phyloP scores from a whole-genome alignment of 2,329 filamentous ascomycete genomes.

The Elsinoe fawcettii region DNA sequence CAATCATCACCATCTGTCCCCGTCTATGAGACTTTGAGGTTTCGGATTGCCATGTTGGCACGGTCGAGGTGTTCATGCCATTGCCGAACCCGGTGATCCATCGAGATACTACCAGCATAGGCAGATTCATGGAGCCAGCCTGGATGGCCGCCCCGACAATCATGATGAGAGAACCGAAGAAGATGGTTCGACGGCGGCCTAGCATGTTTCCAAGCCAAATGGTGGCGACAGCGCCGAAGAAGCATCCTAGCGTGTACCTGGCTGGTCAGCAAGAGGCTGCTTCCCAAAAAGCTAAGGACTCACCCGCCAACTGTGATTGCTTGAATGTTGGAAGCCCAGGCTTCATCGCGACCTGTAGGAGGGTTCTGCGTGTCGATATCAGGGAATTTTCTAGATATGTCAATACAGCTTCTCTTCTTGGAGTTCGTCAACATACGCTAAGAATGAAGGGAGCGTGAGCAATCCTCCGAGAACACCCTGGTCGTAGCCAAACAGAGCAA shows the following conservation, averaged over 20 bases:
- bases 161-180: constrained; percentile 40
- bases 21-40: constrained; percentile 44
- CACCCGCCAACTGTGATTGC: constrained; percentile 22
- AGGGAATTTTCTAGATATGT: constrained; percentile 27
- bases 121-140: constrained; percentile 36
- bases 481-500: constrained; percentile 18
- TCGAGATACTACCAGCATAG: constrained; percentile 43
- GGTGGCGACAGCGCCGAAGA: constrained; percentile 42
- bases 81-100: constrained; percentile 43
- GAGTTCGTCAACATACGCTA: constrained; percentile 22
- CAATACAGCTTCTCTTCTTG: neutral
- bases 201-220: constrained; percentile 45
- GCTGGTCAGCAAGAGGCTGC: neutral
- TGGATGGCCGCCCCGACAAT: constrained; percentile 41
- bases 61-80: constrained; percentile 44
- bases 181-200: constrained; percentile 44
- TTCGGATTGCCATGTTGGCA: constrained; percentile 46
- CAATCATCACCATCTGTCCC: constrained; percentile 45
- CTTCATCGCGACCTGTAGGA: constrained; percentile 14
- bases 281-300: neutral
- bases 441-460: constrained; percentile 35
- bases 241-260: constrained; percentile 38
- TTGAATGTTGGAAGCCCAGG: constrained; percentile 22
- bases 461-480: constrained; percentile 38
- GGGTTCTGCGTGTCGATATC: constrained; percentile 29